phyloP scores from a whole-genome alignment of 73 alveolate genomes.

The Strombidium stylifer region DNA sequence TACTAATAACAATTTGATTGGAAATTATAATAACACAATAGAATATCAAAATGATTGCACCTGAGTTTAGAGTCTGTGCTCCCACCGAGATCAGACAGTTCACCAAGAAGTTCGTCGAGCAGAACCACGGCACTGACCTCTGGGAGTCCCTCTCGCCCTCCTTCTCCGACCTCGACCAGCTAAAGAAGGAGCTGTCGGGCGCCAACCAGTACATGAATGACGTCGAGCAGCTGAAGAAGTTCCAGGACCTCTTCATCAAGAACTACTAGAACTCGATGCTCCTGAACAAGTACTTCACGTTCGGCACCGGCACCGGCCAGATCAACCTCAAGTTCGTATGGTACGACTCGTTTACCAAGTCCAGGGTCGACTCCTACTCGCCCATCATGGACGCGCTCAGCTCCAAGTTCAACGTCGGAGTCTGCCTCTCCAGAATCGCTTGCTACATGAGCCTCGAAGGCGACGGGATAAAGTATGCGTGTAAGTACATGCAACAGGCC shows the following conservation, averaged over 20 bases:
- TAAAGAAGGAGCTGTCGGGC: slow-evolving; percentile 1
- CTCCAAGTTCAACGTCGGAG: slow-evolving; percentile 33
- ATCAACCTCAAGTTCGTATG: slow-evolving; percentile 19
- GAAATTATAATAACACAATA: too few relatives aligned
- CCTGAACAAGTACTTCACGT: slow-evolving; percentile 40
- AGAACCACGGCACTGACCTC: slow-evolving; percentile 28
- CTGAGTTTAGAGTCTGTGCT: slow-evolving; percentile 28
- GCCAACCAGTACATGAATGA: slow-evolving; percentile 12
- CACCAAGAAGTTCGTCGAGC: neutral
- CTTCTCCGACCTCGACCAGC: too few relatives aligned
- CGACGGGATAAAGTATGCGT: slow-evolving; percentile 52
- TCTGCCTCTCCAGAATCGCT: slow-evolving; percentile 33
- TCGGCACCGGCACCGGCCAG: slow-evolving; percentile 21
- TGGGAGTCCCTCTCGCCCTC: too few relatives aligned
- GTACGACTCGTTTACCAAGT: slow-evolving; percentile 41
- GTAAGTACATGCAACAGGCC: slow-evolving; percentile 22
- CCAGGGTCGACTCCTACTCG: slow-evolving; percentile 1
- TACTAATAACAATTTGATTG: too few relatives aligned
- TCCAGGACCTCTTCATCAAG: slow-evolving; percentile 34
- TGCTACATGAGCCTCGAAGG: slow-evolving; percentile 46
- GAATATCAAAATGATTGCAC: slow-evolving; percentile 33
- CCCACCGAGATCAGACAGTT: neutral
- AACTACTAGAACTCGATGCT: slow-evolving; percentile 4
- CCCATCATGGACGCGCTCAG: slow-evolving; percentile 36
- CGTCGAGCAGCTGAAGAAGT: slow-evolving; percentile 33